Evolutionary conservation across 495 filamentous ascomycete genomes (phyloP).

Genomic region (Penicillium robsamsonii): DNA sequence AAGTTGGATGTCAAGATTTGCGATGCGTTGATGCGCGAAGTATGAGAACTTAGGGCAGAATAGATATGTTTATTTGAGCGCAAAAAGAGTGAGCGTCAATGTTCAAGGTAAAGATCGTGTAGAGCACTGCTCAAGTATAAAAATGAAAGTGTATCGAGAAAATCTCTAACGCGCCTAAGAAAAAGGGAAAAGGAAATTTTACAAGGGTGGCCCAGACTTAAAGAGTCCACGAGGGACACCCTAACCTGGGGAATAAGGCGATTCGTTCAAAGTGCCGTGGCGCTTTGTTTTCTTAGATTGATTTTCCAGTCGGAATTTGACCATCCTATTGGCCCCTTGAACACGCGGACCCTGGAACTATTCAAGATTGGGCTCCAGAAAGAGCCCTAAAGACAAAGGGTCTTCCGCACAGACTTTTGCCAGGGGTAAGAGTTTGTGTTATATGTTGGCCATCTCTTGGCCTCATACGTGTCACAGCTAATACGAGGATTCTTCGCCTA

Average conservation of each 20-base stretch:
- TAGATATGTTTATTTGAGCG: constrained; percentile 12
- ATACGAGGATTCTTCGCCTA: constrained; percentile 11
- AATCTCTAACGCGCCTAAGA: constrained; percentile 20
- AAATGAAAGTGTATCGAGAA: constrained; percentile 22
- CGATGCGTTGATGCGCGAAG: background rate
- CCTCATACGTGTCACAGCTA: background rate
- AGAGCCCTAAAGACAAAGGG: constrained; percentile 12
- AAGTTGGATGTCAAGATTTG: background rate
- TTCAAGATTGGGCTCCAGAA: constrained; percentile 20
- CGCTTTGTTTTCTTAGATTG: no score
- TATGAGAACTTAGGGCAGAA: background rate
- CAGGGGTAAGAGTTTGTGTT: background rate
- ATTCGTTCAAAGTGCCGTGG: constrained; percentile 10
- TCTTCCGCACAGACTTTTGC: constrained; percentile 17
- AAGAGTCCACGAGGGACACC: constrained; percentile 13
- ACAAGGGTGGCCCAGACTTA: constrained; percentile 27
- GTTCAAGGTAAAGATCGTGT: constrained; percentile 26
- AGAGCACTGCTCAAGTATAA: constrained; percentile 32
- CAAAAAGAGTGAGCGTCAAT: constrained; percentile 32
- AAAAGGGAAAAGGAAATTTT: constrained; percentile 18
- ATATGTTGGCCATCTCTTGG: no score
- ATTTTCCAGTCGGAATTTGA: constrained; percentile 1
- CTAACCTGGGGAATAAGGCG: constrained; percentile 18
- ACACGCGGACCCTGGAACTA: constrained; percentile 21
- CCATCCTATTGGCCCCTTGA: constrained; percentile 13